Evolutionary conservation across 2,329 filamentous ascomycete genomes (phyloP).

Genomic region (Akanthomyces uredinophilus): DNA sequence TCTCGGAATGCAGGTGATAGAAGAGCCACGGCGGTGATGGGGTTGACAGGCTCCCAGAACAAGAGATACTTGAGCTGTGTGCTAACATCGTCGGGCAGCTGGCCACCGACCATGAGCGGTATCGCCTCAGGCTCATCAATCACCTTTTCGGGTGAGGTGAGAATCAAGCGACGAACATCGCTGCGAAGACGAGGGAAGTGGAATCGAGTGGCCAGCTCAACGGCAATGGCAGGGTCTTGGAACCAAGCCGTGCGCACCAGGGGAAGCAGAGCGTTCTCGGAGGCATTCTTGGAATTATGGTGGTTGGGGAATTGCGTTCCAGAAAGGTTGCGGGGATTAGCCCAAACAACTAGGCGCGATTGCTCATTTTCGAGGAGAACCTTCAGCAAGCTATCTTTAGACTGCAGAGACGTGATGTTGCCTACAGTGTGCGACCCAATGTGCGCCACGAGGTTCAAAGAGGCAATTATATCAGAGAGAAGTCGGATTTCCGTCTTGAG

Average conservation of each 20-base stretch:
- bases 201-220: conserved; percentile 78
- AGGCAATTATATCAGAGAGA: conserved; percentile 66
- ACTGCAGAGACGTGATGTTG: conserved; percentile 60
- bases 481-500: conserved; percentile 87
- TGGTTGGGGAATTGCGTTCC: conserved; percentile 33
- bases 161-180: conserved; percentile 73
- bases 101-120: conserved; percentile 71
- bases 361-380: conserved; percentile 81
- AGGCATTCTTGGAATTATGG: conserved; percentile 34
- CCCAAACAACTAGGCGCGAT: conserved; percentile 79
- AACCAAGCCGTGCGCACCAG: conserved; percentile 80
- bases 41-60: conserved; percentile 90
- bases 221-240: conserved; percentile 79
- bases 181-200: conserved; percentile 65
- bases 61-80: conserved; percentile 84
- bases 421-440: conserved; percentile 51
- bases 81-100: conserved; percentile 72
- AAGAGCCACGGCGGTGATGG: conserved; percentile 86
- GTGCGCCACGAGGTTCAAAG: conserved; percentile 59
- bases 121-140: conserved; percentile 77
- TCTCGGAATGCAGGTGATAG: conserved; percentile 89
- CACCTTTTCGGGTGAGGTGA: conserved; percentile 80
- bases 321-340: conserved; percentile 67
- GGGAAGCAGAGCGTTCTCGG: conserved; percentile 48
- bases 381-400: conserved; percentile 79